Evolutionary conservation across 176 grass and related monocot species (phyloP).

Genomic region (Aegilops tauschii): DNA sequence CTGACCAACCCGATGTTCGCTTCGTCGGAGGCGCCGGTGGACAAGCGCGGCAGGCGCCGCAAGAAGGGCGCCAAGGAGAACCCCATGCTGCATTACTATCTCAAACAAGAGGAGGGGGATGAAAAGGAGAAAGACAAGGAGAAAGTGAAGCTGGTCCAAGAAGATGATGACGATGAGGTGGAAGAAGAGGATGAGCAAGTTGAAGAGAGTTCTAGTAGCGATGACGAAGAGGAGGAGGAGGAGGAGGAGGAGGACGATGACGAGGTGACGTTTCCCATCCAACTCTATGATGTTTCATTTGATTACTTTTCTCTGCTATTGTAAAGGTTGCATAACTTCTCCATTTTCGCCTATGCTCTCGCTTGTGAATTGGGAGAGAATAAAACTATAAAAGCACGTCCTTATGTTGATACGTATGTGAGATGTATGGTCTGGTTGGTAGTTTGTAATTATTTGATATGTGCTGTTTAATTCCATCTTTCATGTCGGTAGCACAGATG

Average conservation of each 20-base stretch:
- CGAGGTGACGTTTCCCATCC: constrained; percentile 35
- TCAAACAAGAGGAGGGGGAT: constrained; percentile 46
- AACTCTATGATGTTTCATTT: not conserved
- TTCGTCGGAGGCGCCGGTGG: constrained; percentile 50
- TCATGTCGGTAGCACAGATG: not conserved
- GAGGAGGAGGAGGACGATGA: constrained; percentile 39
- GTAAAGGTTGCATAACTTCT: not conserved
- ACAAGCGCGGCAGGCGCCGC: constrained; percentile 65
- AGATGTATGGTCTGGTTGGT: not conserved
- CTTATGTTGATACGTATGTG: no score
- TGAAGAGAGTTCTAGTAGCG: constrained; percentile 44
- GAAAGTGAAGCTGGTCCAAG: constrained; percentile 9
- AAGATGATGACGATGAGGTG: constrained; percentile 25
- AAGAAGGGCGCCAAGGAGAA: constrained; percentile 42
- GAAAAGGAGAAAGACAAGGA: not conserved
- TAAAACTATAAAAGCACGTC: not conserved
- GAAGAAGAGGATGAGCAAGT: constrained; percentile 34
- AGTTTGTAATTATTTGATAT: not conserved
- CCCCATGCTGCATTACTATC: constrained; percentile 75
- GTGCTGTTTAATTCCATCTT: not conserved
- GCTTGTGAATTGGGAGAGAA: not conserved
- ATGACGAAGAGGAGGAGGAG: constrained; percentile 40
- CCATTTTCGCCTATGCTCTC: not conserved
- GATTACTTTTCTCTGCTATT: not conserved
- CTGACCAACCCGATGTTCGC: constrained; percentile 67